Evolutionary conservation across 1,284 basidiomycete species (phyloP).

Genomic region (Pseudozyma thailandica): DNA sequence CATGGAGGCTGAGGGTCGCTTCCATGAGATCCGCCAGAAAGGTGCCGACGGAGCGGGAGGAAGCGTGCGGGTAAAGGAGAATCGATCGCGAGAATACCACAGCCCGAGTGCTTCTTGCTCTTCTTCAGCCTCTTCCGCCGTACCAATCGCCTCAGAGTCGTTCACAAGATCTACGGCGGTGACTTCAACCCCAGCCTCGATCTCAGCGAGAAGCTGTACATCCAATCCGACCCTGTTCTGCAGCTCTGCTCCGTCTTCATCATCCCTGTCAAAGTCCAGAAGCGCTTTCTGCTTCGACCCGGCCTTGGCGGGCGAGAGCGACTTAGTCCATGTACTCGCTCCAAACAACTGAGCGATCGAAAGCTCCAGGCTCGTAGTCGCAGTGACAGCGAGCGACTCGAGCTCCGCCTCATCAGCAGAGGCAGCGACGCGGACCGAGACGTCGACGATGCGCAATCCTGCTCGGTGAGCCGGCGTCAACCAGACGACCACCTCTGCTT

Average conservation of each 20-base stretch:
- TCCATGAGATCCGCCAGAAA: conserved; percentile 12
- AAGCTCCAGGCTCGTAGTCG: conserved; percentile 3
- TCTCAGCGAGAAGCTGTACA: conserved; percentile 10
- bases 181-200: conserved; percentile 1
- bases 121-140: background rate
- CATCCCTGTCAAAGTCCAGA: conserved; percentile 15
- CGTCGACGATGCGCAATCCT: conserved; percentile 15
- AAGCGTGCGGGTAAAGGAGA: conserved; percentile 5
- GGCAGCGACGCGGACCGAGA: conserved; percentile 5
- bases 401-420: background rate
- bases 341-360: conserved; percentile 9
- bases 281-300: conserved; percentile 8
- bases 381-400: conserved; percentile 9
- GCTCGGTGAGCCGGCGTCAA: conserved; percentile 11
- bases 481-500: conserved; percentile 9
- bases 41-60: background rate
- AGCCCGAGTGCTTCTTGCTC: conserved; percentile 4
- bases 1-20: background rate
- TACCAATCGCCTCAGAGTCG: background rate
- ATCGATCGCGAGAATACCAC: conserved; percentile 15
- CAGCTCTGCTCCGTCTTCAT: background rate
- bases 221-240: conserved; percentile 17
- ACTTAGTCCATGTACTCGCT: background rate
- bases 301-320: background rate
- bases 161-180: background rate